Percentiles rank a stretch among this genome's conserved stretches.
These are phyloP conservation scores for Boletus tomentosulus DNA, from an alignment of 768 basidiomycete genomes.

Conservation along the genomic window DNA sequence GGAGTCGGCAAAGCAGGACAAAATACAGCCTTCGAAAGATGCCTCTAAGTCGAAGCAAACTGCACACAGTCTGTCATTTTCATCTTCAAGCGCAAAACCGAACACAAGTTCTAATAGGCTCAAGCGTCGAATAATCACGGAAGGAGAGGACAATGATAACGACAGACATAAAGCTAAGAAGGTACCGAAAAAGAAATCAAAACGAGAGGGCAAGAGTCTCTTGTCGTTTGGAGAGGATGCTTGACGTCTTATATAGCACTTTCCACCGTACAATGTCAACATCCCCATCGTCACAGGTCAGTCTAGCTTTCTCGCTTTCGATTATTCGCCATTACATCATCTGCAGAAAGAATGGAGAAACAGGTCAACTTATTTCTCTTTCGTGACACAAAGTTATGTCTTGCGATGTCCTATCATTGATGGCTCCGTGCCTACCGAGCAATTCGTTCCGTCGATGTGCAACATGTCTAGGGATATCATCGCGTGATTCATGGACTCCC, in stretches of 20 bases:
- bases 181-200: conserved; percentile 51
- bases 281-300: conserved; percentile 1
- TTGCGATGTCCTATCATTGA: too few species aligned
- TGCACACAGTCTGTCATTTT: conserved; percentile 35
- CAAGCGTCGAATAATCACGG: conserved; percentile 36
- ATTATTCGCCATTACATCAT: neutral
- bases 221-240: conserved; percentile 35
- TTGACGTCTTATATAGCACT: conserved; percentile 10
- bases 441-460: neutral
- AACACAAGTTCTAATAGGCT: conserved; percentile 24
- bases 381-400: too few species aligned
- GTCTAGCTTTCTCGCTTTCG: neutral
- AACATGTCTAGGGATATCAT: conserved; percentile 3
- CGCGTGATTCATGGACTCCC: neutral
- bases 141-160: conserved; percentile 28
- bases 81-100: conserved; percentile 30
- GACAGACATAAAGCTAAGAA: conserved; percentile 21
- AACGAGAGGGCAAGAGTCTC: conserved; percentile 40
- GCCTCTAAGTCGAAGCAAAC: conserved; percentile 22
- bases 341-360: neutral
- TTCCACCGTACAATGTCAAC: neutral
- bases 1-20: conserved; percentile 25
- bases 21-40: conserved; percentile 15
- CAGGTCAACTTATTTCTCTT: neutral
- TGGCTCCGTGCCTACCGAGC: neutral